Percentiles rank a stretch among this genome's conserved stretches.
phyloP scores from a whole-genome alignment of 1,139 yeast species.

The Kazachstania sp. region DNA sequence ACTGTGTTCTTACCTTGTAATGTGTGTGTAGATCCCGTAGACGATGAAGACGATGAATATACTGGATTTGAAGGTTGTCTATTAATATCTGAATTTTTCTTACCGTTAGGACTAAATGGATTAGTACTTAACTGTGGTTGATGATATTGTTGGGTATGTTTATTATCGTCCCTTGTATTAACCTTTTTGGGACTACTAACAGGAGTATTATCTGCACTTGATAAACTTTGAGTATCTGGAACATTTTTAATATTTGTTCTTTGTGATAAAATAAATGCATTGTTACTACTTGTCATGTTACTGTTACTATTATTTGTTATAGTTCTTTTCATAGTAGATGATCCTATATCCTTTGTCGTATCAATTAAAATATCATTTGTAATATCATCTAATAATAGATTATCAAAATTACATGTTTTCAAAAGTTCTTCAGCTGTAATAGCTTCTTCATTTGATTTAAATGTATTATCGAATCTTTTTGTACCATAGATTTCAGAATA shows the following conservation, averaged over 20 bases:
- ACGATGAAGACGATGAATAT: not conserved
- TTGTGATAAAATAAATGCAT: slow-evolving; percentile 12
- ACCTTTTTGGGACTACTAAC: slow-evolving; percentile 19
- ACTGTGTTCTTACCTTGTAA: not conserved
- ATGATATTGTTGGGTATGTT: not conserved
- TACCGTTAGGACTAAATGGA: not conserved
- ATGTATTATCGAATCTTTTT: slow-evolving; percentile 19
- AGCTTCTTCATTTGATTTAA: not conserved
- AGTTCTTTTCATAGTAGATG: not conserved
- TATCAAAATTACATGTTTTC: slow-evolving; percentile 16
- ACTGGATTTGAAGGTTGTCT: not conserved
- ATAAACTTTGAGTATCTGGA: slow-evolving; percentile 26
- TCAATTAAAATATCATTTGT: slow-evolving; percentile 11
- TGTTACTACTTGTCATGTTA: not conserved
- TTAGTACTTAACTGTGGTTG: not conserved
- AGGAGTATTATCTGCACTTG: slow-evolving; percentile 24
- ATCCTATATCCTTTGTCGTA: not conserved
- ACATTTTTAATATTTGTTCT: slow-evolving; percentile 22
- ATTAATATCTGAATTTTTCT: not conserved
- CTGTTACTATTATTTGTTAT: not conserved
- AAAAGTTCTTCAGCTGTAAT: slow-evolving; percentile 19
- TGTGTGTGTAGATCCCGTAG: not conserved
- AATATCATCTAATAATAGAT: slow-evolving; percentile 15
- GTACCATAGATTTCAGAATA: slow-evolving; percentile 18
- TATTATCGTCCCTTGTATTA: not conserved